Percentiles rank a stretch among this genome's conserved stretches.
phyloP scores from a whole-genome alignment of 441 rosid species.

The Mallotus japonicus region DNA sequence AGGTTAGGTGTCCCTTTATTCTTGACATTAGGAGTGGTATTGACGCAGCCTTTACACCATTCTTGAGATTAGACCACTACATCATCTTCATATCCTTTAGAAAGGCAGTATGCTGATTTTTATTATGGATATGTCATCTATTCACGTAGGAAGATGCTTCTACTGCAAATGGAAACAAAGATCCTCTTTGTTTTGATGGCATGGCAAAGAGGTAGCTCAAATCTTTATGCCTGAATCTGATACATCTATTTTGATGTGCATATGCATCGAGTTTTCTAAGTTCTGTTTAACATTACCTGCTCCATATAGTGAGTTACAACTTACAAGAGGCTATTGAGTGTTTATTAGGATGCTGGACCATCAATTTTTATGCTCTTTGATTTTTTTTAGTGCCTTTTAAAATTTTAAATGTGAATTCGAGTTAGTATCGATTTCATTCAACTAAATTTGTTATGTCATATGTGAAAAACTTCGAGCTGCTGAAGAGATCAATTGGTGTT shows the following conservation, averaged over 20 bases:
- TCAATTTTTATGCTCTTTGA: neutral
- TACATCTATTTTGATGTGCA: neutral
- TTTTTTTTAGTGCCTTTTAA: neutral
- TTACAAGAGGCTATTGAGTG: slow-evolving; percentile 6
- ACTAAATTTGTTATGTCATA: neutral
- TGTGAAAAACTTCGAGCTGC: neutral
- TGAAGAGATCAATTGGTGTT: neutral
- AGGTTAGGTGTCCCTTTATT: slow-evolving; percentile 55
- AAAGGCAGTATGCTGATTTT: neutral
- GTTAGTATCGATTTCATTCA: slow-evolving; percentile 11
- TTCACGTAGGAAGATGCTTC: slow-evolving; percentile 68
- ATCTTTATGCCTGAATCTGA: slow-evolving; percentile 14
- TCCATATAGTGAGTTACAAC: neutral
- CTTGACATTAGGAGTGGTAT: neutral
- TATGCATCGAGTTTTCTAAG: neutral
- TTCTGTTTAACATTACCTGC: neutral
- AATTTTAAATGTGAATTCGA: slow-evolving; percentile 9
- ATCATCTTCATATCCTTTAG: slow-evolving; percentile 3
- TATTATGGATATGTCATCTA: slow-evolving; percentile 23
- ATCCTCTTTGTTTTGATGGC: slow-evolving; percentile 69
- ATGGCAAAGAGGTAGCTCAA: slow-evolving; percentile 70
- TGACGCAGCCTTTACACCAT: neutral
- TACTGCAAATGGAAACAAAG: slow-evolving; percentile 63
- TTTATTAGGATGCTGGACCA: slow-evolving; percentile 2
- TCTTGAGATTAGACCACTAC: neutral